These are phyloP conservation scores for Fusarium penzigii DNA, from an alignment of 2,329 filamentous ascomycete genomes.

Conservation along the genomic window DNA sequence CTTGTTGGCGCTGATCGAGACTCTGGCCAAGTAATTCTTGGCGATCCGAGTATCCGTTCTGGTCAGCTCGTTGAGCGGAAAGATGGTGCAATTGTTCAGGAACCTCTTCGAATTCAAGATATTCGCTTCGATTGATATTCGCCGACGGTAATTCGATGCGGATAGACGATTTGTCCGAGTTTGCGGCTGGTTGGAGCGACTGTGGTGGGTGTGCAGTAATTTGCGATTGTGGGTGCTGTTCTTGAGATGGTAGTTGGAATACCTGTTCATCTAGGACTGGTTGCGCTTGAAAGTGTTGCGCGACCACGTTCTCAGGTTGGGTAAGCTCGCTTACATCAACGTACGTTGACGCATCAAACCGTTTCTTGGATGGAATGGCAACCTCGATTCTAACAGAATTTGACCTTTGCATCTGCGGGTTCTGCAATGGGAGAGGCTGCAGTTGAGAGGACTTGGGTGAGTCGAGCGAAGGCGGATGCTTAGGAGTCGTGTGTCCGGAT, in stretches of 20 bases:
- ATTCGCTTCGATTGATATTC: slow-evolving; percentile 55
- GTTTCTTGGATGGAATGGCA: slow-evolving; percentile 46
- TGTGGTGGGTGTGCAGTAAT: slow-evolving; percentile 4
- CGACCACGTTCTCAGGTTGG: slow-evolving; percentile 19
- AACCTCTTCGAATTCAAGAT: slow-evolving; percentile 47
- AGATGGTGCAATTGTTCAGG: slow-evolving; percentile 49
- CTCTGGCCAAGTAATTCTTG: slow-evolving; percentile 61
- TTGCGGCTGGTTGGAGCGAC: slow-evolving; percentile 1
- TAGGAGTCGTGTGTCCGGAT: slow-evolving; percentile 19
- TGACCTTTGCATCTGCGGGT: slow-evolving; percentile 34
- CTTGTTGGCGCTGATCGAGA: slow-evolving; percentile 79
- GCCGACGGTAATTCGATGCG: slow-evolving; percentile 49
- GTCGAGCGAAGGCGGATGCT: slow-evolving; percentile 20
- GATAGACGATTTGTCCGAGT: slow-evolving; percentile 31
- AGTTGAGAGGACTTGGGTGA: slow-evolving; percentile 18
- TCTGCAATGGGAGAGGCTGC: slow-evolving; percentile 16
- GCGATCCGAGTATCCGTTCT: slow-evolving; percentile 49
- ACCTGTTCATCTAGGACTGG: neutral
- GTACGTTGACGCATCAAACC: slow-evolving; percentile 41
- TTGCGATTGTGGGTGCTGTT: slow-evolving; percentile 11
- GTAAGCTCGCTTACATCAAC: slow-evolving; percentile 32
- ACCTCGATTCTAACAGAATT: slow-evolving; percentile 48
- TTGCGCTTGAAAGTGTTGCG: slow-evolving; percentile 9
- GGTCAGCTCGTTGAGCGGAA: slow-evolving; percentile 56
- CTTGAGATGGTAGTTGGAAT: neutral